These are phyloP conservation scores for Leersia perrieri DNA, from an alignment of 176 grass and related monocot species.

Conservation along the genomic window DNA sequence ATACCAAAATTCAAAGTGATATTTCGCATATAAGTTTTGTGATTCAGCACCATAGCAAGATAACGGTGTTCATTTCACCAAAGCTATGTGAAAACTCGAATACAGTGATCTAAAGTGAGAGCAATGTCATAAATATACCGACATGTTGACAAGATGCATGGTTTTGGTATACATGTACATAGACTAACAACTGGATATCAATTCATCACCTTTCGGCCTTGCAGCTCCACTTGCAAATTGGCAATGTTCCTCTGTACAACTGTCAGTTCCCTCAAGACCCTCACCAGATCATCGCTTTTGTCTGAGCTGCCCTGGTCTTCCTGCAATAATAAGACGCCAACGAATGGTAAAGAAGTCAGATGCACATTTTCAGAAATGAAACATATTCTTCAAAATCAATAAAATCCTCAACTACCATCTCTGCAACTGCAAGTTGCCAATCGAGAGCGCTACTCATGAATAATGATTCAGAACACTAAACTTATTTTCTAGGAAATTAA, in stretches of 20 bases:
- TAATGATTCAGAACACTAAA: background rate
- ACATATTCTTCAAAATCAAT: background rate
- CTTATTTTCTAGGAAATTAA: background rate
- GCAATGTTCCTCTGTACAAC: constrained; percentile 79
- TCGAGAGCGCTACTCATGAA: background rate
- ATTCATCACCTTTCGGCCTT: constrained; percentile 84
- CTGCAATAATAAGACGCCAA: constrained; percentile 32
- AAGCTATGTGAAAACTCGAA: background rate
- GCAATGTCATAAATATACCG: no score
- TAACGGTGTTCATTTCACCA: background rate
- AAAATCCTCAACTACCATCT: background rate
- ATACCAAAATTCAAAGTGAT: background rate
- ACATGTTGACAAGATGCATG: background rate
- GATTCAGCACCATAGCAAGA: background rate
- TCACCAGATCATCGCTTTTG: constrained; percentile 88
- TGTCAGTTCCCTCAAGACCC: constrained; percentile 87
- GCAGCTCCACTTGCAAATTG: constrained; percentile 96
- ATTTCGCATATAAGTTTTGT: background rate
- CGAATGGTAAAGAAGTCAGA: background rate
- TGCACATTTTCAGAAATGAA: background rate
- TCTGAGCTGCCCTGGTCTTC: constrained; percentile 71
- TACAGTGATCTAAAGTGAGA: background rate
- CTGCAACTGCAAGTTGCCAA: background rate
- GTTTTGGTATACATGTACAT: background rate
- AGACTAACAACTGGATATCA: background rate